Percentiles rank a stretch among this genome's conserved stretches.
phyloP scores from a whole-genome alignment of 2,329 filamentous ascomycete species.

The Claviceps sp. region DNA sequence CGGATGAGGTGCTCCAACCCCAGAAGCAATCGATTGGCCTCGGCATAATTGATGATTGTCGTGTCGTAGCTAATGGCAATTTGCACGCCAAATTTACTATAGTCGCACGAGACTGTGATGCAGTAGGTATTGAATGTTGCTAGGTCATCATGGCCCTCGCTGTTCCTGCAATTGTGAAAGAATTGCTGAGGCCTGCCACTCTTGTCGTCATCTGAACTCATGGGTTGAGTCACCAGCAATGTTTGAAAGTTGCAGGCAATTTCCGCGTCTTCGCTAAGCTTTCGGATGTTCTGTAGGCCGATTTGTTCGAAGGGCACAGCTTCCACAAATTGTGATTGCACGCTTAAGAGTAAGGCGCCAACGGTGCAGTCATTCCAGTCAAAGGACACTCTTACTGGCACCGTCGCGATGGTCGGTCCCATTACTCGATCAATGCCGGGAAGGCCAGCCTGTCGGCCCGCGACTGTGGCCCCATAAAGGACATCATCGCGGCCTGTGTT shows the following conservation, averaged over 20 bases:
- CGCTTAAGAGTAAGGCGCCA: conserved; percentile 1
- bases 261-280: neutral
- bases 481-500: conserved; percentile 30
- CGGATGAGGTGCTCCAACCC: neutral
- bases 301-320: conserved; percentile 11
- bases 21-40: neutral
- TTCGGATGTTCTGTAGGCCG: neutral
- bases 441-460: conserved; percentile 20
- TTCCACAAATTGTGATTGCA: conserved; percentile 9
- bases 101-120: neutral
- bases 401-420: conserved; percentile 25
- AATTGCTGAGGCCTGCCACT: neutral
- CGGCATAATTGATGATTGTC: neutral
- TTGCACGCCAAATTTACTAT: neutral
- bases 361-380: conserved; percentile 11
- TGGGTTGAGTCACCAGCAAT: neutral
- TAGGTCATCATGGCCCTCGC: neutral
- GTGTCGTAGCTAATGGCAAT: neutral
- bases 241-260: neutral
- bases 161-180: neutral
- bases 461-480: conserved; percentile 28
- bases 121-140: neutral
- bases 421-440: conserved; percentile 10
- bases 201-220: neutral
- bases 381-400: conserved; percentile 25